Conservation (phyloP, 2,329 filamentous ascomycete species). For the Pyrenochaeta sp. region DNA sequence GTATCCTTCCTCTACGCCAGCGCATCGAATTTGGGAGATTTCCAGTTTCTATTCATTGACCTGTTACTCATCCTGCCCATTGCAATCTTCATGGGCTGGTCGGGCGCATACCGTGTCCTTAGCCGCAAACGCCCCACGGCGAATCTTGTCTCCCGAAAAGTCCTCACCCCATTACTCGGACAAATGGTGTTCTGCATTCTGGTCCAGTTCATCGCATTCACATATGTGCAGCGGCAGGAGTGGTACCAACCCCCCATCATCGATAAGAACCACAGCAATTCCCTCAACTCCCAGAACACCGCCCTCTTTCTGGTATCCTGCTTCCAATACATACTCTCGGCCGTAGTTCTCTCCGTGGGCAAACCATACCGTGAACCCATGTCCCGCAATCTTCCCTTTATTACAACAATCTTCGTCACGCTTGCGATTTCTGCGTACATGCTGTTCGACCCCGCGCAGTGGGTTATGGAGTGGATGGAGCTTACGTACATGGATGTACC, state of each 20-base stretch:
- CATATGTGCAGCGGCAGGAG: constrained; percentile 76
- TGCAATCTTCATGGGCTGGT: constrained; percentile 99
- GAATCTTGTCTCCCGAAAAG: constrained; percentile 89
- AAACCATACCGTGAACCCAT: constrained; percentile 86
- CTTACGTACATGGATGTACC: constrained; percentile 76
- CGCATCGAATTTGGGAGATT: constrained; percentile 94
- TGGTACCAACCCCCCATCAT: constrained; percentile 87
- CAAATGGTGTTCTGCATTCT: constrained; percentile 84
- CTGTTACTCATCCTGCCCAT: constrained; percentile 91
- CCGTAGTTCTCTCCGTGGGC: constrained; percentile 89
- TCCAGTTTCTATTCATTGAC: constrained; percentile 98
- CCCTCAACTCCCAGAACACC: constrained; percentile 93
- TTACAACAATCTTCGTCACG: constrained; percentile 75
- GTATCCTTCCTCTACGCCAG: constrained; percentile 96
- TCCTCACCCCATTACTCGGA: constrained; percentile 86
- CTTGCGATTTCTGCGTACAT: constrained; percentile 78
- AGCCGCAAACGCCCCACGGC: constrained; percentile 89
- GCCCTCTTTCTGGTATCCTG: constrained; percentile 88
- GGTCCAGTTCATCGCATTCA: constrained; percentile 77
- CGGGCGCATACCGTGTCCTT: constrained; percentile 79
- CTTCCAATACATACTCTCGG: constrained; percentile 93
- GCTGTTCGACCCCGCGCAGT: constrained; percentile 75
- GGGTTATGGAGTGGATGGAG: constrained; percentile 81
- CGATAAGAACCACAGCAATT: constrained; percentile 80
- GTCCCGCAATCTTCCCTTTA: constrained; percentile 83